Evolutionary conservation across 768 basidiomycete genomes (phyloP).

Genomic region (Serendipita sp.): DNA sequence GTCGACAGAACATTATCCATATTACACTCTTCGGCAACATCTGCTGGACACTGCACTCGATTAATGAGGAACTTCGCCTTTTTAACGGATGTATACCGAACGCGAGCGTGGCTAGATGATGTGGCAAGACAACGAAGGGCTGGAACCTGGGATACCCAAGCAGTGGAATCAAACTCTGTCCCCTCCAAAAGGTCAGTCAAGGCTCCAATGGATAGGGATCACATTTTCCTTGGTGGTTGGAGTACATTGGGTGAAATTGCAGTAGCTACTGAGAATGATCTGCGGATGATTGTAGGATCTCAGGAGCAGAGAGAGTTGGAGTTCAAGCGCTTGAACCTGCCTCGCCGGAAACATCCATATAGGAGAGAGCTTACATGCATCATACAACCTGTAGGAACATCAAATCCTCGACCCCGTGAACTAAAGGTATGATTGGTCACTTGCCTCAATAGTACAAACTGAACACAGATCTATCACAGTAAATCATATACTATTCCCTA

Average conservation of each 20-base stretch:
- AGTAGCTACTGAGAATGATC: neutral
- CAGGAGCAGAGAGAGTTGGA: neutral
- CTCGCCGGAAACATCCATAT: neutral
- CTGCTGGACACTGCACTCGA: slow-evolving; percentile 5
- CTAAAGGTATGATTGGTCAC: too few relatives aligned
- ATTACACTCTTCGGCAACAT: slow-evolving; percentile 9
- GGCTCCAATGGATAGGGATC: neutral
- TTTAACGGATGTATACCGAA: neutral
- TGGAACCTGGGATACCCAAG: neutral
- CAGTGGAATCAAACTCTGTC: neutral
- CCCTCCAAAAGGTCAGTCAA: neutral
- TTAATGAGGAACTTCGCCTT: slow-evolving; percentile 10
- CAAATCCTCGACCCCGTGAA: too few relatives aligned
- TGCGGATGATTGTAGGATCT: neutral
- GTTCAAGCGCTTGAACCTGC: neutral
- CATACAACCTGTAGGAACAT: too few relatives aligned
- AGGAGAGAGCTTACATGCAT: too few relatives aligned
- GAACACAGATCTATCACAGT: too few relatives aligned
- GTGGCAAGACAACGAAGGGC: neutral
- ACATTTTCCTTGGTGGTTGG: neutral
- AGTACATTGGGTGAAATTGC: neutral
- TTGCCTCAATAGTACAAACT: too few relatives aligned
- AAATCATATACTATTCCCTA: too few relatives aligned
- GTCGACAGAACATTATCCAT: slow-evolving; percentile 13
- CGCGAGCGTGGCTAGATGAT: neutral